Base-by-base conservation (phyloP, 768 basidiomycete genomes). In the Cyclocybe aegerita region DNA sequence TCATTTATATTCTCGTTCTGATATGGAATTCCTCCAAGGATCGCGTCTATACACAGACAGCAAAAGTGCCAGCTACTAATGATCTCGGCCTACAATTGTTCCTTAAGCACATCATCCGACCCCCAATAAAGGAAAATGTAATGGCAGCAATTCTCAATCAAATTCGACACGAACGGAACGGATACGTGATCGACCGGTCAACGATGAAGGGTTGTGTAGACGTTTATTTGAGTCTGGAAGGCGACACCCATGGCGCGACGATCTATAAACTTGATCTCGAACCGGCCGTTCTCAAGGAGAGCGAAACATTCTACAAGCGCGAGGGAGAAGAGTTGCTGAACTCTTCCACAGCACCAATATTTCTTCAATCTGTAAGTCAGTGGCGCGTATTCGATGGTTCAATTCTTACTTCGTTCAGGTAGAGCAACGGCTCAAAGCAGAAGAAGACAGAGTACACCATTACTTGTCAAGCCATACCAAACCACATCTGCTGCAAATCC, bases 121-220 rank as follows among this genome's bases (percentile, higher is more conserved):
- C 83, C 37, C 86, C 93, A 43, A 95, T 98, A 70, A 84, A 89
- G 58, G 82, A 85, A 30, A 90, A 93, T 59, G 68, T 98, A 54
- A 76, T 92, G 53, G 72, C 79, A 8, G 90, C 92, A n/a, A 77
- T 98, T 44, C 77, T 98, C 42, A 80, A 80, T 30, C 90, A 95
- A 69, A 85, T 99, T 48, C 89, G 84, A 53, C 83, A 92, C 46
- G 97, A 99, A 61, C 87, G 97, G 11, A 88, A 95, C 55, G 94
- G 94, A 17, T 90, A 88, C 62, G 81, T 81, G 40, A 93, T 98
- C 61, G 92, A 91, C 61, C 87, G 90, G n/a, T 92, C 93, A 1
- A 85, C 90, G 2, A 83, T 98, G 45, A 89, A 91, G 61, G 89
- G 88, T 57, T 93, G 89, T 55, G 85, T 95, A 15, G 90, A 93